A percentile compares a stretch with the other conserved stretches of the same genome.
phyloP scores from a whole-genome alignment of 2,329 filamentous ascomycete species.

The Phaeosphaeria sp. region DNA sequence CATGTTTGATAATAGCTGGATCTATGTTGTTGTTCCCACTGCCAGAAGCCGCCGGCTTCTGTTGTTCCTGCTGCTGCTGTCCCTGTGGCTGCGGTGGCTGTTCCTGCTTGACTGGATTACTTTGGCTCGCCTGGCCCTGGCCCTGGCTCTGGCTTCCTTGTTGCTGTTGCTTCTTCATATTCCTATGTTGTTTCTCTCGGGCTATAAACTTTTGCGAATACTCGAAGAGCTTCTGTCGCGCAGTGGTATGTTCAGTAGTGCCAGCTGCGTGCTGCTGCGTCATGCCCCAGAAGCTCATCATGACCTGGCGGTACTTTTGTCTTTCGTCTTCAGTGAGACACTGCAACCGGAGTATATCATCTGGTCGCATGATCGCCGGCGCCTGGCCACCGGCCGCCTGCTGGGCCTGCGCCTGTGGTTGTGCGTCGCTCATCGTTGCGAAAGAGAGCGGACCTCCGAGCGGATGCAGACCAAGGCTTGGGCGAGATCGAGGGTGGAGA shows the following conservation, averaged over 20 bases:
- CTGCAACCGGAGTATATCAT: constrained; percentile 44
- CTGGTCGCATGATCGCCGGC: constrained; percentile 38
- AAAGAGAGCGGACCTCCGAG: constrained; percentile 17
- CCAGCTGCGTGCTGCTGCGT: constrained; percentile 57
- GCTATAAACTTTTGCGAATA: constrained; percentile 60
- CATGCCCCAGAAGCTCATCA: constrained; percentile 62
- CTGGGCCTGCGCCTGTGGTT: constrained; percentile 30
- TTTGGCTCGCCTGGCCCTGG: constrained; percentile 29
- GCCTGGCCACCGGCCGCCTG: constrained; percentile 30
- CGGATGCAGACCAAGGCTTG: constrained; percentile 6
- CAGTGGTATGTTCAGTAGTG: constrained; percentile 57
- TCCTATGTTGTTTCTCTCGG: constrained; percentile 50
- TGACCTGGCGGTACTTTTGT: constrained; percentile 60
- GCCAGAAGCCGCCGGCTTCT: constrained; percentile 13
- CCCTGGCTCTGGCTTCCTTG: constrained; percentile 25
- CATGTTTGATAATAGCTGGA: constrained; percentile 46
- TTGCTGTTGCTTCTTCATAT: constrained; percentile 28
- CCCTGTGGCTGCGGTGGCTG: constrained; percentile 14
- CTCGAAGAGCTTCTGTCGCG: constrained; percentile 58
- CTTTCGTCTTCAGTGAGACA: constrained; percentile 61
- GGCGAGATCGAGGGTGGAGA: no score
- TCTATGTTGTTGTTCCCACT: constrained; percentile 22
- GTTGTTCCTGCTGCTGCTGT: constrained; percentile 2
- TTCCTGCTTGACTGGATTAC: constrained; percentile 38
- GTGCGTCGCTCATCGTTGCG: constrained; percentile 43